Percentiles rank a stretch among this genome's conserved stretches.
Conservation (phyloP, 768 basidiomycete genomes). For the Chlorophyllum brunneum region DNA sequence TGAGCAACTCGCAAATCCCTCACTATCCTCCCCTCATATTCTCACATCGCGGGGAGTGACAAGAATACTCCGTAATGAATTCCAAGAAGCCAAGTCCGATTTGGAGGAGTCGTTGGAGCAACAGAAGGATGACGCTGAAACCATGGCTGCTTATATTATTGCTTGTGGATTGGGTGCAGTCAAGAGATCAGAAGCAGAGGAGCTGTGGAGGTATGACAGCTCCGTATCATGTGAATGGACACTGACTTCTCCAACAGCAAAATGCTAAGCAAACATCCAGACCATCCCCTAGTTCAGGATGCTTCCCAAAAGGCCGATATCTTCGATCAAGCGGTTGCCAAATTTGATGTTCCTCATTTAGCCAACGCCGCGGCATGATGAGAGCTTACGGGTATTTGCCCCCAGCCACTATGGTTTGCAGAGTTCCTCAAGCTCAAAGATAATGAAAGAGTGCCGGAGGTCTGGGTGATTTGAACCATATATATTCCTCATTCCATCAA, state of each 20-base stretch:
- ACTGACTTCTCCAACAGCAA: constrained; percentile 25
- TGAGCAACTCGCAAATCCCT: constrained; percentile 80
- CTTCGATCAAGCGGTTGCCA: constrained; percentile 62
- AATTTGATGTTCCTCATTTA: constrained; percentile 54
- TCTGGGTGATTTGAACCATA: not conserved
- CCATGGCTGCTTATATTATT: constrained; percentile 64
- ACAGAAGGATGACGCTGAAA: constrained; percentile 56
- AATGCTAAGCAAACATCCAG: constrained; percentile 48
- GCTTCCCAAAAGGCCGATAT: constrained; percentile 53
- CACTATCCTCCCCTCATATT: constrained; percentile 67
- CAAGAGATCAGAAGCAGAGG: constrained; percentile 62
- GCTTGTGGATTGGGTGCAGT: constrained; percentile 54
- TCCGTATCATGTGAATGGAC: not conserved
- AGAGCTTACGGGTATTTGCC: not conserved
- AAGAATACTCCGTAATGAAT: constrained; percentile 72
- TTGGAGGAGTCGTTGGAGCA: constrained; percentile 70
- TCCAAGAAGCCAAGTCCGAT: constrained; percentile 74
- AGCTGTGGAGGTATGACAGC: constrained; percentile 56
- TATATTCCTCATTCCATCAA: not conserved
- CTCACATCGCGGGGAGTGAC: constrained; percentile 78
- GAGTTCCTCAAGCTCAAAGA: too few relatives aligned
- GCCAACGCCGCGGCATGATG: not conserved
- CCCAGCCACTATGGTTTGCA: not conserved
- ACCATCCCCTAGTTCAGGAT: constrained; percentile 67
- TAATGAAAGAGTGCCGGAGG: too few relatives aligned